Base-by-base conservation (phyloP, 2,329 filamentous ascomycete genomes). In the Periconia sp. region DNA sequence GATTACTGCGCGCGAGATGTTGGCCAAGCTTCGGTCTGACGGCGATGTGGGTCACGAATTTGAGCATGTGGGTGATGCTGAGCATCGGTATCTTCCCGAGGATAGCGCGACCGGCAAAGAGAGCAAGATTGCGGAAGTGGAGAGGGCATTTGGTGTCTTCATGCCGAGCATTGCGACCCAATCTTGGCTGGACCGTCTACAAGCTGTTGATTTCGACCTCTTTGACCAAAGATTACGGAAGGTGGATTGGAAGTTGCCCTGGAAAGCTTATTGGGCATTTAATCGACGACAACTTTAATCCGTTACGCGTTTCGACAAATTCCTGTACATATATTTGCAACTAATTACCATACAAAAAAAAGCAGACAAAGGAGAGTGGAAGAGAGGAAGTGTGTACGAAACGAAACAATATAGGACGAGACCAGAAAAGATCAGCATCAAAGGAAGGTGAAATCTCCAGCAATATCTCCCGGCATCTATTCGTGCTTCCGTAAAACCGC, bases 1-100 rank as follows among this genome's bases (percentile, higher is more conserved):
- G 33, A 96, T 97, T 62, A 97, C 93, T 0, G 93, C 90, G 1
- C 82, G 92, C 54, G 91, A 96, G 71, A 96, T 99, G 92, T 74
- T 97, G 55, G 87, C 86, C 66, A 91, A 90, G 64, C 77, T 96
- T 18, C 85, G 85, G 50, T 86, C 85, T 3, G 91, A 92, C 1
- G 77, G 88, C 62, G 86, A 85, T 46, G 84, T 90, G 0, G 91
- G 88, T 0, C 93, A 97, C 70, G 91, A 90, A 6, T 97, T 93
- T 71, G 93, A 97, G 75, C 90, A 97, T 68, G 82, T 89, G 56
- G 84, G 86, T 30, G 91, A 96, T 68, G 86, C 86, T 47, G 90
- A 89, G 47, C 82, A 83, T 66, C 72, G 79, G 49, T 84, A 85
- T 61, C 71, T 70, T 44, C 55, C 57, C 37, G 64, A 66, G 50